Evolutionary conservation across 257 asterid genomes (phyloP), one percentile per base, ranked within the genome.

Genomic region (Thymus mandschuricus): DNA sequence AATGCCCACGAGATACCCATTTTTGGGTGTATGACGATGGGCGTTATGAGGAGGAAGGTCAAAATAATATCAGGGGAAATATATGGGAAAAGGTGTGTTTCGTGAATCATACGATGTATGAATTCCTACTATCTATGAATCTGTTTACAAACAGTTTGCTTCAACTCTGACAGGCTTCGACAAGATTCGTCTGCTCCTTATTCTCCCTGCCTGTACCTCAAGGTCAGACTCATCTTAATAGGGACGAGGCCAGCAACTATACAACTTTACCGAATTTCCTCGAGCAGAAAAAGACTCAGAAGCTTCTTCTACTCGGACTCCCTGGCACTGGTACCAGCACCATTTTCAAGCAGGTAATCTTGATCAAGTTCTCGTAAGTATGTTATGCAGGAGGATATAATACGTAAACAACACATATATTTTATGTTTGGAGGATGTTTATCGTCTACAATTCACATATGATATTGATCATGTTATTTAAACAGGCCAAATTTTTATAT

Each of bases 1-100:
- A 94, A 66, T 94, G 98, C 64, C 98, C 97, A 73, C 96, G 98
- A 56, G 97, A 94, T 78, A 94, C 98, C 66, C 98, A 94, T 81
- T 94, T 94, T 74, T 91, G 98, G 98, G 96, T 94, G 70, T 94
- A 94, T 73, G 96, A 94, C 77, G 98, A 94, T 77, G 98, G 98
- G 13, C 94, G 96, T 41, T 94, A 94, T 45, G 98, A 94, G 84
- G 97, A 94, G 78, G 98, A 94, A 91, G 98, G 98, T 54, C 98
- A 91, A 84, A 94, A 94, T 79, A 94, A 94, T 70, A 94, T 94
- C 79, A 79, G 96, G 81, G 98, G 98, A 66, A 91, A 94, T 78
- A 94, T 94, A 46, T 91, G 97, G 97, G 97, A 94, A 82, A 91
- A 94, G 96, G 97, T 94, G 73, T 61, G 60, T 21, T 66, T 66